These are phyloP conservation scores for Chlorella variabilis DNA, from an alignment of 163 green algal species.

Conservation along the genomic window DNA sequence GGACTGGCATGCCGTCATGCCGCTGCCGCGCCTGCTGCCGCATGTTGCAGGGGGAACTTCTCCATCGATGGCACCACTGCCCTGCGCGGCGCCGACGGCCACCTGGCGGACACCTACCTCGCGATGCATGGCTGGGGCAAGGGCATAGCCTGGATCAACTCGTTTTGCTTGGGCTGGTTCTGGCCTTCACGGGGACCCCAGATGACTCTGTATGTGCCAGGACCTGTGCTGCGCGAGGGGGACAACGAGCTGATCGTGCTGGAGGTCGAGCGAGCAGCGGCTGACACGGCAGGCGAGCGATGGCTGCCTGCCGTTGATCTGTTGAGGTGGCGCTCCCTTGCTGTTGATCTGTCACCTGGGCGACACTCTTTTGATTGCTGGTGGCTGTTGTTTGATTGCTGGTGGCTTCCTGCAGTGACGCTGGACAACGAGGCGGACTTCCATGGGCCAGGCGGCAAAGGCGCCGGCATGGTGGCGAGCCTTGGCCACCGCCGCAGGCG, in stretches of 20 bases:
- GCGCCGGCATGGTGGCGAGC: too few relatives aligned
- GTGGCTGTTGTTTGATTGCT: neutral
- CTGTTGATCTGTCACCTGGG: too few relatives aligned
- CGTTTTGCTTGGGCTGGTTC: constrained; percentile 63
- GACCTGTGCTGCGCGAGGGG: constrained; percentile 52
- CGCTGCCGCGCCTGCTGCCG: neutral
- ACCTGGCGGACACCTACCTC: constrained; percentile 57
- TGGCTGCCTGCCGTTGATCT: neutral
- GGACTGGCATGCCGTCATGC: neutral
- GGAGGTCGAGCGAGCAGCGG: constrained; percentile 38
- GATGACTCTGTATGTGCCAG: constrained; percentile 49
- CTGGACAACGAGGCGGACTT: constrained; percentile 36
- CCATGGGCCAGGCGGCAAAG: neutral
- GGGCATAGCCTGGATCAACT: constrained; percentile 57
- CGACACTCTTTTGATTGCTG: neutral
- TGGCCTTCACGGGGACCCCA: constrained; percentile 40
- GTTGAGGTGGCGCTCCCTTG: neutral
- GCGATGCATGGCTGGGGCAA: constrained; percentile 48
- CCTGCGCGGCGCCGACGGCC: constrained; percentile 10
- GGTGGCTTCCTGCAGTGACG: neutral
- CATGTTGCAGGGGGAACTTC: constrained; percentile 14
- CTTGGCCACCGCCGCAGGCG: too few relatives aligned
- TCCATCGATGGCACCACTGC: neutral
- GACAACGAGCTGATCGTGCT: constrained; percentile 59
- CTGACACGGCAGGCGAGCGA: neutral